Evolutionary conservation across 176 grass and related monocot genomes (phyloP), one percentile per base, ranked within the genome.

Genomic region (Tillandsia leiboldiana): DNA sequence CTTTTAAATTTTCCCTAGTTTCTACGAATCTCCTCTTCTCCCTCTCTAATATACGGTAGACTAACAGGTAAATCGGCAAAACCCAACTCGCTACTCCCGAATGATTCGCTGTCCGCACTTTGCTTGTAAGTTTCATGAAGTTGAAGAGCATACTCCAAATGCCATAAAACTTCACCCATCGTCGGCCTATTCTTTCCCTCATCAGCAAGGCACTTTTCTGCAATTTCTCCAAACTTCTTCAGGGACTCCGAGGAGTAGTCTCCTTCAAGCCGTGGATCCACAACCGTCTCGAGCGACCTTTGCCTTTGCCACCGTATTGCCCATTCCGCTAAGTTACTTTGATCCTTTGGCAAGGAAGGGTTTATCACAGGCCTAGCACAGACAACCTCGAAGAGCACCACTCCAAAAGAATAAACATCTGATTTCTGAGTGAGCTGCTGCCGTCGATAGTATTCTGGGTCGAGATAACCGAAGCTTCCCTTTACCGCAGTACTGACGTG

Each of bases 301-400:
- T 97, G 93, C 17, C 93, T 83, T 68, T 97, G 93, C 93, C 93
- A 97, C 67, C 93, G 71, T 67, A 97, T 82, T 2, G 89, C 86
- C 93, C 93, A 97, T 73, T 97, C 93, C 73, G 89, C 89, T 78
- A 97, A 78, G 65, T 97, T 97, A 59, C 90, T 97, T 72, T 97
- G 88, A 68, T 97, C 93, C 82, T 92, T 97, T 0, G 84, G 83
- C 66, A 97, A 72, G 12, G 83, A 73, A 23, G 93, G 93, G 42
- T 97, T 86, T 84, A 97, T 92, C 70, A 97, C 93, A 11, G 93
- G 82, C 63, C 93, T 85, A 33, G 81, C 89, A 79, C 93, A 97
- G 9, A 79, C 79, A 6, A 92, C 86, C 83, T 97, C 93, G 56
- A 97, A 97, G 53, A 97, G 84, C 24, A 92, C 93, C 50, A 97